phyloP scores from a whole-genome alignment of 129 eudicot species.

The Helianthus tuberosus region DNA sequence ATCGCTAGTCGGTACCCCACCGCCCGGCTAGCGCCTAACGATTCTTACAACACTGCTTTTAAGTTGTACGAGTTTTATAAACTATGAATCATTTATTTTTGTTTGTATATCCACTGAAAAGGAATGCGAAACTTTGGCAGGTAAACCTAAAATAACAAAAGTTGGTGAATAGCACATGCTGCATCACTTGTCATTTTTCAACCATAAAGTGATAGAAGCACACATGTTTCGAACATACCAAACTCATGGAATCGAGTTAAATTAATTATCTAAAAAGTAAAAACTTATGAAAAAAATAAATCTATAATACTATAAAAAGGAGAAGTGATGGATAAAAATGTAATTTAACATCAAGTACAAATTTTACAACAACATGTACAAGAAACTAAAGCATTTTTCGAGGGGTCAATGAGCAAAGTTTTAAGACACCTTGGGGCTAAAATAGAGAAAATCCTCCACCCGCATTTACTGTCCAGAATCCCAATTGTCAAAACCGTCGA shows the following conservation, averaged over 20 bases:
- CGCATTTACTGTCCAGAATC: too few relatives aligned
- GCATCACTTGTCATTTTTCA: constrained; percentile 21
- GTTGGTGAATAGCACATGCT: constrained; percentile 40
- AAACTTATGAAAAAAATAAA: neutral
- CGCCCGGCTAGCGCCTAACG: too few relatives aligned
- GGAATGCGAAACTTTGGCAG: constrained; percentile 24
- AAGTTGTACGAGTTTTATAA: neutral
- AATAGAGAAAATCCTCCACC: too few relatives aligned
- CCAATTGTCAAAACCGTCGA: too few relatives aligned
- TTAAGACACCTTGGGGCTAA: too few relatives aligned
- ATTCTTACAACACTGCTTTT: neutral
- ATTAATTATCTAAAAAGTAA: neutral
- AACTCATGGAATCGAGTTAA: neutral
- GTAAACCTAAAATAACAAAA: constrained; percentile 30
- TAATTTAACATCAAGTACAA: too few relatives aligned
- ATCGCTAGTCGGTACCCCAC: too few relatives aligned
- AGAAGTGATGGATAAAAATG: too few relatives aligned
- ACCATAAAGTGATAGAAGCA: constrained; percentile 19
- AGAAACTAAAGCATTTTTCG: too few relatives aligned
- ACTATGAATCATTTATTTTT: neutral
- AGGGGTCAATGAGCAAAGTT: too few relatives aligned
- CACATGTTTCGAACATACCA: neutral
- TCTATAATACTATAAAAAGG: too few relatives aligned
- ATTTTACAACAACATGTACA: too few relatives aligned
- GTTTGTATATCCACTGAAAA: neutral